A percentile compares a stretch with the other conserved stretches of the same genome.
phyloP scores from a whole-genome alignment of 176 grass and related monocot genomes.

The Aechmea fasciata region DNA sequence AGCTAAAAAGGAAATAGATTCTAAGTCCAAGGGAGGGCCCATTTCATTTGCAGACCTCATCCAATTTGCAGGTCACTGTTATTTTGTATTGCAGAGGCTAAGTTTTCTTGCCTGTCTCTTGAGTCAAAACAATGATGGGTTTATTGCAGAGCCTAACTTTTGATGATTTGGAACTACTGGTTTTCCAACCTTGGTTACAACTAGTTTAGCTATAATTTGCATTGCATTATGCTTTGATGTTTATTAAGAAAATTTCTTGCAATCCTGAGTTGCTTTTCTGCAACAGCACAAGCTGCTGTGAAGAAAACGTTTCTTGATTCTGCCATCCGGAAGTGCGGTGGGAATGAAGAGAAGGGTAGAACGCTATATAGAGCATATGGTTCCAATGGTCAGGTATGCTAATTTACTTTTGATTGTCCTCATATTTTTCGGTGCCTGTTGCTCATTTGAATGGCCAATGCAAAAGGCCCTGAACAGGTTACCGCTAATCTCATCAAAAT shows the following conservation, averaged over 20 bases:
- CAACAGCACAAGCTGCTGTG: constrained; percentile 75
- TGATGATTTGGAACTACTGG: neutral
- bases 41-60: constrained; percentile 85
- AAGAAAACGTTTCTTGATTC: constrained; percentile 82
- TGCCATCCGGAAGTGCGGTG: constrained; percentile 80
- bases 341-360: constrained; percentile 85
- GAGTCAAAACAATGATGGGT: neutral
- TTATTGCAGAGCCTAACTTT: neutral
- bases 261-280: constrained; percentile 10
- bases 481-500: too few relatives aligned
- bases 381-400: constrained; percentile 80
- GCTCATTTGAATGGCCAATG: too few relatives aligned
- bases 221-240: neutral
- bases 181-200: neutral
- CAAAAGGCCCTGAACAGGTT: too few relatives aligned
- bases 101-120: neutral
- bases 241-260: neutral
- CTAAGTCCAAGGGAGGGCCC: constrained; percentile 74
- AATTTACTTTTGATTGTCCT: neutral
- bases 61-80: constrained; percentile 46
- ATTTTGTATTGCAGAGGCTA: neutral
- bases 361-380: constrained; percentile 79
- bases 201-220: neutral
- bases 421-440: too few relatives aligned
- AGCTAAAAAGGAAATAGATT: constrained; percentile 81